Conservation (phyloP, 805 yeast species). For the Candida yuanshanica region DNA sequence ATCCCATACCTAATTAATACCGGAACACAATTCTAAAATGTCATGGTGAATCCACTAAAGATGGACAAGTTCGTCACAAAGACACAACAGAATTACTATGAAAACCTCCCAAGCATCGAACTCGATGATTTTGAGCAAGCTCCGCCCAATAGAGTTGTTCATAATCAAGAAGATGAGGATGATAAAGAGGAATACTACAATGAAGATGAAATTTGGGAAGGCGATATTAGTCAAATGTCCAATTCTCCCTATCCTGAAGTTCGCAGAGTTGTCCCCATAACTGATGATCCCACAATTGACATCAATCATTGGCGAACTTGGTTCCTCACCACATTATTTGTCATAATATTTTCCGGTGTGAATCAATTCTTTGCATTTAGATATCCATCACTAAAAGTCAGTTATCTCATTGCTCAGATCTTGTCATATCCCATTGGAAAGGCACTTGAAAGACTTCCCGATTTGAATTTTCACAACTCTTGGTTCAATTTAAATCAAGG, state of each 20-base stretch:
- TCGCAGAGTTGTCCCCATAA: slow-evolving; percentile 48
- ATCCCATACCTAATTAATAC: no score
- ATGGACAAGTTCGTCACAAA: no score
- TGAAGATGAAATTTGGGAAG: slow-evolving; percentile 1
- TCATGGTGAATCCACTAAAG: background rate
- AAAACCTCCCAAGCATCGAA: background rate
- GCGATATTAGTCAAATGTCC: slow-evolving; percentile 21
- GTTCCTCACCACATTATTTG: slow-evolving; percentile 42
- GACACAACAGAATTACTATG: background rate
- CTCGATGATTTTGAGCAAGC: background rate
- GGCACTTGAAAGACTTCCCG: slow-evolving; percentile 29
- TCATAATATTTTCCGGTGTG: slow-evolving; percentile 49
- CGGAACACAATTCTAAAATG: no score
- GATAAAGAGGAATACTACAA: background rate
- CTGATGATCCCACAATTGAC: slow-evolving; percentile 42
- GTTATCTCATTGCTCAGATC: slow-evolving; percentile 47
- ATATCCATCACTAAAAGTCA: slow-evolving; percentile 41
- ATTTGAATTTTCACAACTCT: slow-evolving; percentile 26
- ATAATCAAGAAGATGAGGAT: background rate
- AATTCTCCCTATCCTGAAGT: slow-evolving; percentile 62
- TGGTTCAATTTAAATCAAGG: slow-evolving; percentile 43
- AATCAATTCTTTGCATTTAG: slow-evolving; percentile 50
- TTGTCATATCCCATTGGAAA: slow-evolving; percentile 50
- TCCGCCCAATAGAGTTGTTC: background rate
- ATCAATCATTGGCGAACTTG: slow-evolving; percentile 52